Base-by-base conservation (phyloP, 163 green algal genomes). In the Volvox carteri region DNA sequence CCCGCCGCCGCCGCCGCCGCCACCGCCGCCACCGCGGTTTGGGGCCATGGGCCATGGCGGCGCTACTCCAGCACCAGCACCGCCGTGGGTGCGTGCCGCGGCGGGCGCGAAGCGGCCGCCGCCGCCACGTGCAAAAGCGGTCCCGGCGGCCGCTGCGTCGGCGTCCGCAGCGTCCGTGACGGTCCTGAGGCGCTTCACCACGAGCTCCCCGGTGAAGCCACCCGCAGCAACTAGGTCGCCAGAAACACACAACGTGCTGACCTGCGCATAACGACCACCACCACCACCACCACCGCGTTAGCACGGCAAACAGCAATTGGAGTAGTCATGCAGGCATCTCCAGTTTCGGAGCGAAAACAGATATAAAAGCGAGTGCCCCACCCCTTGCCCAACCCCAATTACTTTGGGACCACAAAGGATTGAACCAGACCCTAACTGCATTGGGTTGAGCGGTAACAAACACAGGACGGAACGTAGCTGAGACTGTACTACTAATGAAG, bases 201-300 rank as follows among this genome's bases (percentile, higher is more conserved):
- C 92, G 48, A 95, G 90, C 89, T 94, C 93, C 0, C 93, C 93
- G 18, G 67, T 80, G 74, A 95, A 95, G 42, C 92, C 92, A 7
- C 95, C 95, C 9, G 93, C 95, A 9, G 93, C 94, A 60, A 96
- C 9, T 78, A 98, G 87, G 33, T 90, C 93, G 30, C 91, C 80
- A 28, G 90, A 77, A 7, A 95, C 91, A 67, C 93, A 94, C 86
- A 96, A 85, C 6, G 95, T 98, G 90, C 89, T 94, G n/a, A 97
- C 92, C 93, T 96, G 92, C 41, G 30, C 4, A 65, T 65, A n/a
- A n/a, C n/a, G n/a, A n/a, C n/a, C n/a, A n/a, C n/a, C n/a, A n/a
- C n/a, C n/a, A n/a, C n/a, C n/a, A n/a, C n/a, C n/a, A n/a, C n/a
- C n/a, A n/a, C n/a, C n/a, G n/a, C n/a, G n/a, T n/a, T n/a, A n/a